A percentile compares a stretch with the other conserved stretches of the same genome.
phyloP scores from a whole-genome alignment of 352 stramenopile species.

The Phytophthora palmivora region DNA sequence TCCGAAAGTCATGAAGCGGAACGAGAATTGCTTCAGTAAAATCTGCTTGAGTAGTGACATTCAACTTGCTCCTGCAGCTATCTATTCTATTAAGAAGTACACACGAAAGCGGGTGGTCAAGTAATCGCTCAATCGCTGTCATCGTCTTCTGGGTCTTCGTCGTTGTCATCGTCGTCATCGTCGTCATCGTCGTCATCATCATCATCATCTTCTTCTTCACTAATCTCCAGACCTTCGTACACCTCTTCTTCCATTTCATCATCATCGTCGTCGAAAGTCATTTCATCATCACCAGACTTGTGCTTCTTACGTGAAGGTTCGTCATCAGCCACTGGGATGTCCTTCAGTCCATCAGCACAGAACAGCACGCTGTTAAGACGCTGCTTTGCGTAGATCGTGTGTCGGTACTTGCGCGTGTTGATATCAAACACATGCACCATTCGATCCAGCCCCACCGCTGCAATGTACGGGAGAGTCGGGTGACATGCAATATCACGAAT shows the following conservation, averaged over 20 bases:
- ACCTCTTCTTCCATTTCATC: slow-evolving; percentile 83
- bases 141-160: slow-evolving; percentile 33
- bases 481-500: slow-evolving; percentile 92
- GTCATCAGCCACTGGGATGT: slow-evolving; percentile 42
- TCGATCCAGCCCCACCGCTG: slow-evolving; percentile 93
- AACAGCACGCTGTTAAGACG: slow-evolving; percentile 93
- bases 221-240: slow-evolving; percentile 88
- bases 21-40: slow-evolving; percentile 18
- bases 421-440: slow-evolving; percentile 95
- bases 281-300: slow-evolving; percentile 48
- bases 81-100: slow-evolving; percentile 32
- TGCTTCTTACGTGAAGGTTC: slow-evolving; percentile 60
- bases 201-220: slow-evolving; percentile 63
- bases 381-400: slow-evolving; percentile 86
- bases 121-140: slow-evolving; percentile 19
- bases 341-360: slow-evolving; percentile 81
- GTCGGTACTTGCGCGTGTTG: slow-evolving; percentile 77
- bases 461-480: slow-evolving; percentile 90
- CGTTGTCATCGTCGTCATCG: no score
- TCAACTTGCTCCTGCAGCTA: slow-evolving; percentile 8
- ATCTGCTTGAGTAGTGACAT: no score
- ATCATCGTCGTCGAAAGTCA: slow-evolving; percentile 48
- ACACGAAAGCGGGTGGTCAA: not conserved
- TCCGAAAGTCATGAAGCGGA: slow-evolving; percentile 19
- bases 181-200: no score